Evolutionary conservation across 768 basidiomycete species (phyloP).

Genomic region (Lentinula sp.): DNA sequence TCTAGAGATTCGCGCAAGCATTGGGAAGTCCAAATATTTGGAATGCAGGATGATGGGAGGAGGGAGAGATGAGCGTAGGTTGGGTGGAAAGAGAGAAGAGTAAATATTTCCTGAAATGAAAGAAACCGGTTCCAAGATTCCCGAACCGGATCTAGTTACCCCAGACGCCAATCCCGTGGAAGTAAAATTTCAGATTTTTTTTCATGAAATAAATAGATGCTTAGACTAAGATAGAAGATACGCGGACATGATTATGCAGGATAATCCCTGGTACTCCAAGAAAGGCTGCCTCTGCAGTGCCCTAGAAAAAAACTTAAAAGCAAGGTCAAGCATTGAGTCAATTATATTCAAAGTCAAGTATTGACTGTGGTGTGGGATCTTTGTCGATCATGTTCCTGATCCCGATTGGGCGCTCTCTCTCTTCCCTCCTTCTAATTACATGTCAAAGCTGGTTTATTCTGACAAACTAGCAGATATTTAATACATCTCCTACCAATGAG

Average conservation of each 20-base stretch:
- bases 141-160: neutral
- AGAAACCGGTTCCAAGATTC: neutral
- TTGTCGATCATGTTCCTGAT: neutral
- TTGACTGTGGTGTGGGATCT: too few relatives aligned
- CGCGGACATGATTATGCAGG: too few relatives aligned
- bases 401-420: neutral
- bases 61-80: neutral
- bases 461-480: too few relatives aligned
- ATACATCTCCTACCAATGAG: neutral
- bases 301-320: too few relatives aligned
- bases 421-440: neutral
- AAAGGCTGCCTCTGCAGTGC: too few relatives aligned
- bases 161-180: neutral
- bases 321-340: too few relatives aligned
- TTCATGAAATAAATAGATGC: too few relatives aligned
- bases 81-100: neutral
- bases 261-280: too few relatives aligned
- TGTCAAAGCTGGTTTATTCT: neutral
- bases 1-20: conserved; percentile 3
- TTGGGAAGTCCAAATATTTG: neutral
- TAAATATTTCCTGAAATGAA: neutral
- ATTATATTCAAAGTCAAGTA: too few relatives aligned
- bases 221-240: too few relatives aligned
- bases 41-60: neutral
- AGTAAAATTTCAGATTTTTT: neutral